Percentiles rank a stretch among this genome's conserved stretches.
These are phyloP conservation scores for Jaltomata sinuosa DNA, from an alignment of 257 asterid genomes.

Conservation along the genomic window DNA sequence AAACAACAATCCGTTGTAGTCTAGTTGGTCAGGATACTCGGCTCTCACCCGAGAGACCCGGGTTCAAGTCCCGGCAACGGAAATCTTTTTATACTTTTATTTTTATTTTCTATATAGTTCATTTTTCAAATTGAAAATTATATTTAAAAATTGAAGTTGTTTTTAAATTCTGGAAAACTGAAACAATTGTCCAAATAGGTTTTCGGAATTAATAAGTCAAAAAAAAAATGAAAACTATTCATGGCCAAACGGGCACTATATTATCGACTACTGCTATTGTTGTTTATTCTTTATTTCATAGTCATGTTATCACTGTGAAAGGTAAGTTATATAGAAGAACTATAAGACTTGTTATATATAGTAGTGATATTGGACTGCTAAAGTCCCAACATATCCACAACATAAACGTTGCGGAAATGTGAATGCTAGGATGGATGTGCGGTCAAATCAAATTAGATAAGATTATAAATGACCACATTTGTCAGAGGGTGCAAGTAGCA, in stretches of 20 bases:
- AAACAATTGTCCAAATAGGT: not conserved
- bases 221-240: too few relatives aligned
- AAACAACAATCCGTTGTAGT: constrained; percentile 60
- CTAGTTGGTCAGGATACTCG: constrained; percentile 98
- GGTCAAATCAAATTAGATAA: too few relatives aligned
- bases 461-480: not conserved
- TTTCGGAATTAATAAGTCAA: too few relatives aligned
- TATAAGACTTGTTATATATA: too few relatives aligned
- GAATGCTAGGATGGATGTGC: not conserved
- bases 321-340: not conserved
- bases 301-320: not conserved
- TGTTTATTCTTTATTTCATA: not conserved
- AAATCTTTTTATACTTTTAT: not conserved
- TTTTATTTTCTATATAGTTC: too few relatives aligned
- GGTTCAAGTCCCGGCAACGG: constrained; percentile 87
- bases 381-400: too few relatives aligned
- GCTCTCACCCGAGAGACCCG: constrained; percentile 97
- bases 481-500: not conserved
- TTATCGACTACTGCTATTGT: not conserved
- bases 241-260: not conserved
- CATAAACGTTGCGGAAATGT: not conserved
- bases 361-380: too few relatives aligned
- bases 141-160: too few relatives aligned
- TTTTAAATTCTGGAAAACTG: not conserved
- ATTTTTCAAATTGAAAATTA: too few relatives aligned